Evolutionary conservation across 2,329 filamentous ascomycete species (phyloP), one percentile per base, ranked within the genome.

Genomic region (Metarhizium rileyi): DNA sequence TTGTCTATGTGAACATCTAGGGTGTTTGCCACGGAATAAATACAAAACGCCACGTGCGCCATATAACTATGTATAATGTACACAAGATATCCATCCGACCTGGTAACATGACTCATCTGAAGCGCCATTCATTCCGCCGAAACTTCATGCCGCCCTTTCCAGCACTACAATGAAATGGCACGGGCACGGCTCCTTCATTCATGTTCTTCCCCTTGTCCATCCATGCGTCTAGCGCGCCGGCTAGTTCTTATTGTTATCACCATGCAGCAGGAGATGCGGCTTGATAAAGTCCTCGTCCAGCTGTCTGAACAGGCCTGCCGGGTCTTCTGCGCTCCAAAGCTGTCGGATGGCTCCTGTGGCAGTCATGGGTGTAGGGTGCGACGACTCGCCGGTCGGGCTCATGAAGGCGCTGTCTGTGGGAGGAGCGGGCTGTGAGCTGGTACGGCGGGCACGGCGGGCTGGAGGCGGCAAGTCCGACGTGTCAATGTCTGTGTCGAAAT

Each of bases 231-330:
- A 36, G 16, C 33, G 9, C 41, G 44, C 14, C 56, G 22, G 59
- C 56, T 42, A 57, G 3, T 56, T 53, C 25, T 57, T 55, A 5
- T 56, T 50, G 8, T 52, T 52, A 23, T 74, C 74, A 43, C 84
- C 86, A 68, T 96, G 90, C 20, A 97, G 76, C 56, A 97, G 68
- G 49, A 97, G 70, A 63, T 84, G 87, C 18, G 91, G 91, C 73
- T 97, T 97, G 67, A 97, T 90, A 65, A 90, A 96, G 53, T 90
- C 89, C 67, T 98, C 93, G 65, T 98, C 93, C 52, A 98, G 72
- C 68, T 95, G 90, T 57, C 83, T 84, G 67, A 98, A 95, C 70
- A 94, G 81, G 43, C 86, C 89, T 9, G 87, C 86, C 42, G 94
- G 90, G 64, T 98, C 93, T 46, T 95, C 89, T 1, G 86, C 79